These are phyloP conservation scores for Nicotiana paniculata DNA, from an alignment of 257 asterid species.

Conservation along the genomic window DNA sequence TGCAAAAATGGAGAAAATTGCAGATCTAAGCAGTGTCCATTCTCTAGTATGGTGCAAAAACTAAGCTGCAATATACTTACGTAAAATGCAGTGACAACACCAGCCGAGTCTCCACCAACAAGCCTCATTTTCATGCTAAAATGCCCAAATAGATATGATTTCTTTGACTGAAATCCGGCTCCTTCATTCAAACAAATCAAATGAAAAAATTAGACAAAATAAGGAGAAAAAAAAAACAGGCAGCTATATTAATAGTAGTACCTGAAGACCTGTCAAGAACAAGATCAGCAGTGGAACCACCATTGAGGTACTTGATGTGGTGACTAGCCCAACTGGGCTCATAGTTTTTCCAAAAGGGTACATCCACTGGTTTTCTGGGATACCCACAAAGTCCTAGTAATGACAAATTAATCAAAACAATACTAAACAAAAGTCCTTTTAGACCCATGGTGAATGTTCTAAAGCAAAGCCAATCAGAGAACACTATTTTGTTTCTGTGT, in stretches of 20 bases:
- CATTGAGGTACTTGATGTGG: conserved; percentile 31
- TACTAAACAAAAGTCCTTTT: background rate
- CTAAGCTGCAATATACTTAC: conserved; percentile 5
- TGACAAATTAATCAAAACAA: conserved; percentile 11
- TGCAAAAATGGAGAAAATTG: background rate
- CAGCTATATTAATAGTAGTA: background rate
- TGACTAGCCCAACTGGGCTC: conserved; percentile 30
- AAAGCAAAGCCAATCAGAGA: background rate
- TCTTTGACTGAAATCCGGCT: conserved; percentile 38
- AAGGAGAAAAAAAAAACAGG: background rate
- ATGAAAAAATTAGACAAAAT: background rate
- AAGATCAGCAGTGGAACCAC: conserved; percentile 23
- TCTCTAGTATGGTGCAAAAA: background rate
- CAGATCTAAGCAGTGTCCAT: background rate
- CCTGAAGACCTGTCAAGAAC: conserved; percentile 31
- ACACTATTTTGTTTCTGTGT: background rate
- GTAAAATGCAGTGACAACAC: conserved; percentile 36
- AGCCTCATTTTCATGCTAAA: conserved; percentile 37
- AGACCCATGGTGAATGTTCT: background rate
- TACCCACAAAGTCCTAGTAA: conserved; percentile 15
- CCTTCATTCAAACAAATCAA: conserved; percentile 9
- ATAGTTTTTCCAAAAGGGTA: conserved; percentile 28
- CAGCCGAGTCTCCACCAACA: conserved; percentile 38
- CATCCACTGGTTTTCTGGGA: conserved; percentile 30
- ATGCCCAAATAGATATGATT: conserved; percentile 33